These are phyloP conservation scores for Fusarium palustre DNA, from an alignment of 2,329 filamentous ascomycete genomes.

Conservation along the genomic window DNA sequence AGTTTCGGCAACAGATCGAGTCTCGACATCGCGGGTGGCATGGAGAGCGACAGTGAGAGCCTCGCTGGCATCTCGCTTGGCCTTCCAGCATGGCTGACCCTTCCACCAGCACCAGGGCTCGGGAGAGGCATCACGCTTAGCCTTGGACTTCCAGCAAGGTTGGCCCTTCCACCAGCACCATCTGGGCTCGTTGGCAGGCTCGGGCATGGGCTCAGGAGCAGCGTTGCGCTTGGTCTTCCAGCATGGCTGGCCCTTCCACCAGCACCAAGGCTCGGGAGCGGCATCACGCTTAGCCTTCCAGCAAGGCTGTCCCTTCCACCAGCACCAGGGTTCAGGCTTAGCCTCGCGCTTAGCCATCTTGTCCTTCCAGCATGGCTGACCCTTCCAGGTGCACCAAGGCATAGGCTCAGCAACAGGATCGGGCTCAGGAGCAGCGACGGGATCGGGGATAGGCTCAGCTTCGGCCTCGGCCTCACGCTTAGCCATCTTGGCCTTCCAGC, in stretches of 20 bases:
- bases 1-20: constrained; percentile 44
- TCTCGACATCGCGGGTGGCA: constrained; percentile 41
- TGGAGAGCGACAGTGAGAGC: constrained; percentile 50
- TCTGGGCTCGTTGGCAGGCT: constrained; percentile 13
- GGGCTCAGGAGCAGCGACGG: constrained; percentile 30
- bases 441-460: background rate
- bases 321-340: constrained; percentile 17
- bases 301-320: constrained; percentile 23
- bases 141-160: constrained; percentile 30
- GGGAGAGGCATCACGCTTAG: constrained; percentile 35
- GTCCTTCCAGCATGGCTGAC: constrained; percentile 56
- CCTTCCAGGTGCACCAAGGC: constrained; percentile 53
- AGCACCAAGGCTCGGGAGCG: constrained; percentile 50
- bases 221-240: constrained; percentile 52
- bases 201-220: constrained; percentile 1
- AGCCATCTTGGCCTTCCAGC: constrained; percentile 16
- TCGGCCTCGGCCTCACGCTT: constrained; percentile 20
- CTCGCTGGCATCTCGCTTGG: constrained; percentile 54
- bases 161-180: constrained; percentile 31
- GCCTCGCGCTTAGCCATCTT: constrained; percentile 22
- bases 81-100: constrained; percentile 58
- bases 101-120: constrained; percentile 52
- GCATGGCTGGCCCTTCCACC: constrained; percentile 55
- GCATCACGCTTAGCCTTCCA: constrained; percentile 35
- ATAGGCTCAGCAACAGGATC: constrained; percentile 29